Base-by-base conservation (phyloP, 1,284 basidiomycete species). In the Apiotrichum mycotoxinovorans region DNA sequence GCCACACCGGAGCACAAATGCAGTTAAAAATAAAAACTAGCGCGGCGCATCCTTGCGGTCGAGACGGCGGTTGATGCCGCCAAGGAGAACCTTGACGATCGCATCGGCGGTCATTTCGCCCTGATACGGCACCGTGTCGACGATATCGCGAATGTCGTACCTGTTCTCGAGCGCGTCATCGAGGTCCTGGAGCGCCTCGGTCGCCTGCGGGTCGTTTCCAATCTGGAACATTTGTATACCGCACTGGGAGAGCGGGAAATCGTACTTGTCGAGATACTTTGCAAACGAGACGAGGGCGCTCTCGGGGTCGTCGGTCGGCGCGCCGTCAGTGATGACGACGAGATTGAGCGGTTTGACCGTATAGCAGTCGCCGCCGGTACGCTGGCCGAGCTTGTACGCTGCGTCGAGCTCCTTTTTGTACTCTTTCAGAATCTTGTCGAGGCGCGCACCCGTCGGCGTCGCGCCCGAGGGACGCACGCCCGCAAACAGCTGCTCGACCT, bases 191-290 rank as follows among this genome's bases (percentile, higher is more conserved):
- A 78, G 56, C 15, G 72, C 72, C 27, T 41, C 23, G 7, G 44
- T 47, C 15, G 66, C 70, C 51, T 67, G 62, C 3, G 61, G 30
- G 50, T 70, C 69, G 38, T 69, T 58, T 10, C 76, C 73, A 30
- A 77, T 69, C 52, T 78, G 77, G 30, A 78, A 60, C 57, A 79
- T 72, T 52, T 76, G 72, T n/a, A 79, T 66, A 26, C 77, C 75
- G 7, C 77, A 59, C 65, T 79, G 78, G 25, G 70, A 64, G 3
- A 75, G 57, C 0, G 77, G 77, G 48, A 68, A 75, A 37, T 69
- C 60, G 7, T 70, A 67, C 27, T 63, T 52, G 60, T 79, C 77
- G 17, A 79, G 68, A 64, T 66, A 49, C 48, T 62, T 64, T 3
- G 70, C 69, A 53, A 51, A 56, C 22, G 56, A 38, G 10, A 72